Conservation (phyloP, 192 early-diverging fungal genomes). For the Coemansia sp. region DNA sequence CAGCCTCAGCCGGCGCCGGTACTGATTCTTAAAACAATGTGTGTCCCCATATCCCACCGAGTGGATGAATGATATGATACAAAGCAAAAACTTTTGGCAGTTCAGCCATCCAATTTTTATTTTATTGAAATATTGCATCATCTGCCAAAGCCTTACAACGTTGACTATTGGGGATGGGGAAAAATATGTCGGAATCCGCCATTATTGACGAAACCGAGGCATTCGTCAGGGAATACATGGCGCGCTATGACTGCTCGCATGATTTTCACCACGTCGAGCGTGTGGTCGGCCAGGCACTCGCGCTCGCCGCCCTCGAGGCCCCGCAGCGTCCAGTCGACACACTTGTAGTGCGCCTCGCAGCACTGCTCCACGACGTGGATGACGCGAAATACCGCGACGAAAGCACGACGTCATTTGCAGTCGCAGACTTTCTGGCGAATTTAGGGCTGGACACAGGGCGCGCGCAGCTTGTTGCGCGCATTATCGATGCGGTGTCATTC, state of each 20-base stretch:
- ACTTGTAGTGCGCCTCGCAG: conserved; percentile 63
- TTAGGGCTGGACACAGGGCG: conserved; percentile 37
- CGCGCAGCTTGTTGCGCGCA: conserved; percentile 53
- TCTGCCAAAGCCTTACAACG: not conserved
- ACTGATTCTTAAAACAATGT: no score
- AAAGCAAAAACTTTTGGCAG: no score
- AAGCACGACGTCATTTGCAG: conserved; percentile 37
- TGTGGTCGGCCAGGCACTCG: conserved; percentile 56
- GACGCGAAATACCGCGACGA: conserved; percentile 64
- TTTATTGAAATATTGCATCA: not conserved
- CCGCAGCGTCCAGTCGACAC: conserved; percentile 45
- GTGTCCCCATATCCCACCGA: no score
- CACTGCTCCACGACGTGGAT: conserved; percentile 67
- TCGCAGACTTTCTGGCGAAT: conserved; percentile 54
- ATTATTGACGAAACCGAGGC: conserved; percentile 39
- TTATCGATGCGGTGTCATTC: conserved; percentile 64
- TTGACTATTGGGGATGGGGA: not conserved
- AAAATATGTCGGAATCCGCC: not conserved
- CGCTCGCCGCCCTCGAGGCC: conserved; percentile 35
- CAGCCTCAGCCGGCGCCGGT: conserved; percentile 28
- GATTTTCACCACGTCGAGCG: conserved; percentile 69
- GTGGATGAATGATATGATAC: no score
- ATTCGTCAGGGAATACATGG: conserved; percentile 65
- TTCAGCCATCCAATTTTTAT: not conserved
- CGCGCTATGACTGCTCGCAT: conserved; percentile 65